Evolutionary conservation across 805 yeast genomes (phyloP).

Genomic region (Candida ulmi): DNA sequence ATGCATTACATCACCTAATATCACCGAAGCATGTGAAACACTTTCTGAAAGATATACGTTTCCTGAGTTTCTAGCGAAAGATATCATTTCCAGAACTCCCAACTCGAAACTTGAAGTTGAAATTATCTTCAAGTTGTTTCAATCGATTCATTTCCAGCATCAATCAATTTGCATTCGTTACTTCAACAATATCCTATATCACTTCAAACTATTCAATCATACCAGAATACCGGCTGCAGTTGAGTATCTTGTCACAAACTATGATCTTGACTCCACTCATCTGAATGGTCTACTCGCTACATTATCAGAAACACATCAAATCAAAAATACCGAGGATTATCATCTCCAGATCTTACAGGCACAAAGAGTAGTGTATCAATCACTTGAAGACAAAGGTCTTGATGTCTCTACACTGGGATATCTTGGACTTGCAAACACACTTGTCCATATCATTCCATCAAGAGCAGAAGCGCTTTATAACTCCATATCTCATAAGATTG

Average conservation of each 20-base stretch:
- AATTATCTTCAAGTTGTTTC: constrained; percentile 5
- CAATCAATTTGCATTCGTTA: neutral
- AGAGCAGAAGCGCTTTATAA: constrained; percentile 6
- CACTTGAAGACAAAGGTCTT: neutral
- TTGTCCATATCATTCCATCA: constrained; percentile 4
- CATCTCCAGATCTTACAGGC: constrained; percentile 4
- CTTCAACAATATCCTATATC: constrained; percentile 7
- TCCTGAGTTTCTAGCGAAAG: constrained; percentile 35
- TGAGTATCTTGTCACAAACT: neutral
- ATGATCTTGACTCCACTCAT: neutral
- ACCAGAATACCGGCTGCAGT: neutral
- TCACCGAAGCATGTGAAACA: constrained; percentile 29
- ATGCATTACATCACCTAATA: constrained; percentile 27
- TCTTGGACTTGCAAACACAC: constrained; percentile 9
- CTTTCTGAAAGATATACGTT: constrained; percentile 26
- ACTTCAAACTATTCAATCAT: constrained; percentile 10
- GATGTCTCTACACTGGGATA: constrained; percentile 6
- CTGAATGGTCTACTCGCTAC: neutral
- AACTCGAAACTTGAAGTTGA: constrained; percentile 13
- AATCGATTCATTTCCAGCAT: neutral
- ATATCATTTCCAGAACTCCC: constrained; percentile 31
- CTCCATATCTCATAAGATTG: constrained; percentile 1
- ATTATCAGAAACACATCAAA: constrained; percentile 3
- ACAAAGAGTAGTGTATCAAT: constrained; percentile 7
- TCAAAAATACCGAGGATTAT: constrained; percentile 7